These are phyloP conservation scores for Fereydounia khargensis DNA, from an alignment of 1,284 basidiomycete species.

Conservation along the genomic window DNA sequence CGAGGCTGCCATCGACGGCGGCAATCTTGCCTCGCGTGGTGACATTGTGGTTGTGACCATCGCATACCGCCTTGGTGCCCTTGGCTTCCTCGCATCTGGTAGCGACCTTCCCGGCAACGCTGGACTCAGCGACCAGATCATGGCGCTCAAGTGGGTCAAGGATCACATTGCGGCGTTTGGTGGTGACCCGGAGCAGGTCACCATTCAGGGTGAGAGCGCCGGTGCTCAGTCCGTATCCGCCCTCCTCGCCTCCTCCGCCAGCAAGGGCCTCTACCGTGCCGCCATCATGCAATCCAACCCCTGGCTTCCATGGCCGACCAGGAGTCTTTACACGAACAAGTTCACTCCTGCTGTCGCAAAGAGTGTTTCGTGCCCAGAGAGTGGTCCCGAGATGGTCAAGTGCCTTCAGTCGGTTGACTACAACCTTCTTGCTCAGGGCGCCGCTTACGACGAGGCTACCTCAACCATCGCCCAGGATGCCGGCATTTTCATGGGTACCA, in stretches of 20 bases:
- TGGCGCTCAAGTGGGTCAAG: slow-evolving; percentile 63
- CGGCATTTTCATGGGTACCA: slow-evolving; percentile 1
- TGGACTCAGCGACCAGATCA: slow-evolving; percentile 45
- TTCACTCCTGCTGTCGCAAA: slow-evolving; percentile 13
- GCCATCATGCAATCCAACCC: slow-evolving; percentile 28
- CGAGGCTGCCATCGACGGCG: slow-evolving; percentile 60
- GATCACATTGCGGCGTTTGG: slow-evolving; percentile 66
- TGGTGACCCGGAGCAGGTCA: slow-evolving; percentile 67
- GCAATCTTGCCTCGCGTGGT: slow-evolving; percentile 59
- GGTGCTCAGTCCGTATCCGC: slow-evolving; percentile 63
- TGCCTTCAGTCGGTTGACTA: slow-evolving; percentile 23
- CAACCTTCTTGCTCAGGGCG: slow-evolving; percentile 9
- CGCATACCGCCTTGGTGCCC: slow-evolving; percentile 61
- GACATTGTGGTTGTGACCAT: slow-evolving; percentile 65
- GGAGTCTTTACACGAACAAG: slow-evolving; percentile 9
- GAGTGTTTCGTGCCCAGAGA: slow-evolving; percentile 6
- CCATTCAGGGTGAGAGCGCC: slow-evolving; percentile 80
- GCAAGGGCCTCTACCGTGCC: slow-evolving; percentile 12
- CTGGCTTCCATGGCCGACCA: slow-evolving; percentile 18
- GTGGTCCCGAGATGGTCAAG: slow-evolving; percentile 14
- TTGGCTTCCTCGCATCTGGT: slow-evolving; percentile 36
- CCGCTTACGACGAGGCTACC: slow-evolving; percentile 11
- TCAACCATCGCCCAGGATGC: slow-evolving; percentile 7
- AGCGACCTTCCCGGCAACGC: slow-evolving; percentile 35
- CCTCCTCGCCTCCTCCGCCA: slow-evolving; percentile 10